These are phyloP conservation scores for Sporothrix phasma DNA, from an alignment of 2,329 filamentous ascomycete genomes.

Conservation along the genomic window DNA sequence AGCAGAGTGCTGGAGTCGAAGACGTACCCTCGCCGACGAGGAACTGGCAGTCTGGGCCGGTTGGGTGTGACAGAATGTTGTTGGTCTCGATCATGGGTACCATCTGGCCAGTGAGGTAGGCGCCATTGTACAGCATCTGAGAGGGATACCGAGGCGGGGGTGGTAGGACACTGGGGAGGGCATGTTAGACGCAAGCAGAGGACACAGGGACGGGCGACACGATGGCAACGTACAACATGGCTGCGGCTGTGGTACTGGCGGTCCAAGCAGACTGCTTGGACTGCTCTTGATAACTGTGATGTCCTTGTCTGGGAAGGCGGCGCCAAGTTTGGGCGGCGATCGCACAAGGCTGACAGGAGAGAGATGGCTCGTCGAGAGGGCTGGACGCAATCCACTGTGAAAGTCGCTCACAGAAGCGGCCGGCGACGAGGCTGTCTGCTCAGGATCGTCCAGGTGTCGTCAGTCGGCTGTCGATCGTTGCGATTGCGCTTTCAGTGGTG, in stretches of 20 bases:
- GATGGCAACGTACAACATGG: slow-evolving; percentile 16
- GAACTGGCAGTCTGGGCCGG: slow-evolving; percentile 76
- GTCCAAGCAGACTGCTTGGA: background rate
- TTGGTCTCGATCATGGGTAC: slow-evolving; percentile 84
- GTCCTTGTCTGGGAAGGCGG: background rate
- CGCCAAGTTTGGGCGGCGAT: background rate
- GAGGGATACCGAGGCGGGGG: slow-evolving; percentile 78
- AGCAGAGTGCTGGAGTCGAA: background rate
- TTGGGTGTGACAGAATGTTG: slow-evolving; percentile 73
- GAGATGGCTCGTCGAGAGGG: background rate
- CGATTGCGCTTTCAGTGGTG: background rate
- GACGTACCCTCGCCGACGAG: slow-evolving; percentile 78
- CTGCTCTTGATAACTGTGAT: background rate
- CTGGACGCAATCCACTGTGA: background rate
- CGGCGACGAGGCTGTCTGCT: background rate
- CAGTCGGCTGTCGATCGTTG: background rate
- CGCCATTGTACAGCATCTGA: slow-evolving; percentile 61
- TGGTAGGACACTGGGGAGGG: slow-evolving; percentile 62
- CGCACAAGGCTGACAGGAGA: background rate
- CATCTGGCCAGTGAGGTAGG: slow-evolving; percentile 56
- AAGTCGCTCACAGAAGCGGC: background rate
- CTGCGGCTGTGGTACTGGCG: slow-evolving; percentile 1
- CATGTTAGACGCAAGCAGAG: background rate
- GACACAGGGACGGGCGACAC: background rate
- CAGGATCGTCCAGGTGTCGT: background rate